Evolutionary conservation across 352 stramenopile species (phyloP).

Genomic region (Phytophthora pistaciae): DNA sequence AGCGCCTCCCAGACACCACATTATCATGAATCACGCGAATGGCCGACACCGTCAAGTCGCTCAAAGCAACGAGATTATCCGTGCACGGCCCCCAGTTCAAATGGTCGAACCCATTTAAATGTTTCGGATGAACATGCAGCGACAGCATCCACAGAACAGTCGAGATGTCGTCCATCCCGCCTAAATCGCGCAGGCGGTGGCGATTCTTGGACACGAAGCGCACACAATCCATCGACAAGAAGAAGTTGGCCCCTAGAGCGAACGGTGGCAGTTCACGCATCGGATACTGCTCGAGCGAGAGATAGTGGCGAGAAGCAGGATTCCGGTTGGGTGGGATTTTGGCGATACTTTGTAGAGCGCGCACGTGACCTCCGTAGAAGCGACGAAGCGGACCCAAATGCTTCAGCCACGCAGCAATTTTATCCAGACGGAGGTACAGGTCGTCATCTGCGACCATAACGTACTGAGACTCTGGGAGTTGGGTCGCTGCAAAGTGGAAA

Average conservation of each 20-base stretch:
- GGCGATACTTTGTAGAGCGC: neutral
- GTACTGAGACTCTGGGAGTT: constrained; percentile 21
- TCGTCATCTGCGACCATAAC: constrained; percentile 77
- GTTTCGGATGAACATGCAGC: constrained; percentile 13
- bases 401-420: constrained; percentile 13
- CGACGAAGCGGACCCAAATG: neutral
- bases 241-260: constrained; percentile 51
- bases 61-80: constrained; percentile 42
- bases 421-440: constrained; percentile 51
- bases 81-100: constrained; percentile 38
- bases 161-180: constrained; percentile 49
- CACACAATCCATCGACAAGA: constrained; percentile 57
- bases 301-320: constrained; percentile 43
- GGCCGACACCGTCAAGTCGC: constrained; percentile 42
- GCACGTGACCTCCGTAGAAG: constrained; percentile 14
- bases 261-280: constrained; percentile 46
- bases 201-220: constrained; percentile 49
- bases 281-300: constrained; percentile 40
- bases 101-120: constrained; percentile 35
- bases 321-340: constrained; percentile 35
- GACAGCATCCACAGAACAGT: constrained; percentile 55
- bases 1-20: neutral
- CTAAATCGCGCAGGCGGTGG: constrained; percentile 23
- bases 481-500: constrained; percentile 35
- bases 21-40: constrained; percentile 58